A percentile compares a stretch with the other conserved stretches of the same genome.
Evolutionary conservation across 139 green algal species (phyloP).

Genomic region (Chlamydomonas sphaeroides): DNA sequence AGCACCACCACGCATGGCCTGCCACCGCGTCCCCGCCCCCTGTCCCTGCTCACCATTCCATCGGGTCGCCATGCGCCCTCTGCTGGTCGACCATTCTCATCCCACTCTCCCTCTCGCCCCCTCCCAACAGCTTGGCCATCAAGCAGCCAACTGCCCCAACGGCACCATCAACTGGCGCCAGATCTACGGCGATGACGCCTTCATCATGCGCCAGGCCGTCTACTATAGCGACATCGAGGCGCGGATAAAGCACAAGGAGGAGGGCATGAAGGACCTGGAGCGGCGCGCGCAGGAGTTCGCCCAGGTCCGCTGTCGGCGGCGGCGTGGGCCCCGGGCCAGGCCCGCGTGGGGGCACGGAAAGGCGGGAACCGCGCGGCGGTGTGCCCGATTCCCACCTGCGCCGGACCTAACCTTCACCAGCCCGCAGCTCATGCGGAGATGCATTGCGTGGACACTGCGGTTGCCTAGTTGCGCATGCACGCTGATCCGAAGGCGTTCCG

Average conservation of each 20-base stretch:
- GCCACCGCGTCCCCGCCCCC: background rate
- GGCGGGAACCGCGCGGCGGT: no score
- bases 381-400: no score
- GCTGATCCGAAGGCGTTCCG: no score
- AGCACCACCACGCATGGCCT: no score
- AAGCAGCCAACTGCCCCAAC: conserved; percentile 86
- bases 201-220: conserved; percentile 69
- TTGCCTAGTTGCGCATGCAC: no score
- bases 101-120: background rate
- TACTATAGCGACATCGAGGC: conserved; percentile 77
- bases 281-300: conserved; percentile 71
- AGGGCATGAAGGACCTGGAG: conserved; percentile 72
- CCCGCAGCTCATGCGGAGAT: no score
- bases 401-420: no score
- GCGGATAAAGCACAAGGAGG: conserved; percentile 60
- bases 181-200: conserved; percentile 88
- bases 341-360: no score
- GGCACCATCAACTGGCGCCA: conserved; percentile 91
- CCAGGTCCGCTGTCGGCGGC: conserved; percentile 47
- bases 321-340: background rate
- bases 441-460: no score
- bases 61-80: background rate
- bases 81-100: background rate
- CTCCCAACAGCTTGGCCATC: conserved; percentile 81
- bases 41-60: background rate